These are phyloP conservation scores for Leonotis leonurus DNA, from an alignment of 257 asterid species.

Conservation along the genomic window DNA sequence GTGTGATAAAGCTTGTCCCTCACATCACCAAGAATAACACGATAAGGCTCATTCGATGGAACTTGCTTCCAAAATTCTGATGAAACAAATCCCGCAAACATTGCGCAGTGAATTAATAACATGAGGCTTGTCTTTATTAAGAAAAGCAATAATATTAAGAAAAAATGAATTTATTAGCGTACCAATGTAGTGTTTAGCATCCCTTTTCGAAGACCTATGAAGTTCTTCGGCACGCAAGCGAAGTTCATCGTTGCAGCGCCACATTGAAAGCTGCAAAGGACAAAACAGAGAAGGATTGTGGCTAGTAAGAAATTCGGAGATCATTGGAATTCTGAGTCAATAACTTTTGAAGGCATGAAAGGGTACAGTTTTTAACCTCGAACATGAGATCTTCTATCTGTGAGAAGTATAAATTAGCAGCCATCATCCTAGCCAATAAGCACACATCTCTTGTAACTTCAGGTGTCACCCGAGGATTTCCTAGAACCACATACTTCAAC, in stretches of 20 bases:
- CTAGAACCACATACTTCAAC: slow-evolving; percentile 23
- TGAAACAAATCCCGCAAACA: slow-evolving; percentile 7
- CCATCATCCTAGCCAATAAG: slow-evolving; percentile 94
- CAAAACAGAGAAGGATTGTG: background rate
- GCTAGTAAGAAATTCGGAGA: background rate
- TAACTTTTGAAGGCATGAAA: background rate
- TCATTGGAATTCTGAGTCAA: background rate
- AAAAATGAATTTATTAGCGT: background rate
- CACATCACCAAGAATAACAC: slow-evolving; percentile 88
- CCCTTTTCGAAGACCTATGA: slow-evolving; percentile 64
- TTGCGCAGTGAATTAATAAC: background rate
- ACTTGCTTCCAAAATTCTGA: slow-evolving; percentile 94
- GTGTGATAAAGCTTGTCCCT: slow-evolving; percentile 88
- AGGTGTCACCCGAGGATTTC: slow-evolving; percentile 94
- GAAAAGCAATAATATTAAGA: background rate
- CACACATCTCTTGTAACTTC: slow-evolving; percentile 96
- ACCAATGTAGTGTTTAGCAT: slow-evolving; percentile 84
- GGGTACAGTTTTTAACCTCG: slow-evolving; percentile 41
- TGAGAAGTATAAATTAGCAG: slow-evolving; percentile 82
- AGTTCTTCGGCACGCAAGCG: slow-evolving; percentile 65
- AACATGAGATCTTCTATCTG: slow-evolving; percentile 97
- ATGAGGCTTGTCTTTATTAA: no score
- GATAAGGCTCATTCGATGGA: slow-evolving; percentile 86
- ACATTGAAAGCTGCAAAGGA: slow-evolving; percentile 73
- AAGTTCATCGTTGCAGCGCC: slow-evolving; percentile 96